Conservation (phyloP, 306 rosid genomes). For the apple (Malus domestica) region ASM211411v1 NC_041800.1:28632233-28632732, state of each 20-base stretch:
- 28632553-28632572: slow-evolving; percentile 50
- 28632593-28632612: slow-evolving; percentile 6
- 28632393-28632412: slow-evolving; percentile 59
- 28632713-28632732: slow-evolving; percentile 75
- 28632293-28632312: slow-evolving; percentile 84
- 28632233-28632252: slow-evolving; percentile 14
- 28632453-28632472: slow-evolving; percentile 17
- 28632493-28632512: slow-evolving; percentile 89
- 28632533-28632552: slow-evolving; percentile 73
- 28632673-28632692: slow-evolving; percentile 12
- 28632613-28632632: neutral
- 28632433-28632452: slow-evolving; percentile 14
- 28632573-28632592: slow-evolving; percentile 10
- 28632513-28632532: slow-evolving; percentile 91
- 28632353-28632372: slow-evolving; percentile 95
- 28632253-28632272: slow-evolving; percentile 14
- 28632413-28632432: slow-evolving; percentile 6
- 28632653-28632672: neutral
- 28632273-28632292: slow-evolving; percentile 57
- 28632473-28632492: slow-evolving; percentile 60
- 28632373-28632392: slow-evolving; percentile 90
- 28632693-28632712: slow-evolving; percentile 57
- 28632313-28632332: slow-evolving; percentile 81
- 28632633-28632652: neutral
- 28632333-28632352: slow-evolving; percentile 96